Conservation (phyloP, 192 early-diverging fungal species). For the Coemansia brasiliensis region DNA sequence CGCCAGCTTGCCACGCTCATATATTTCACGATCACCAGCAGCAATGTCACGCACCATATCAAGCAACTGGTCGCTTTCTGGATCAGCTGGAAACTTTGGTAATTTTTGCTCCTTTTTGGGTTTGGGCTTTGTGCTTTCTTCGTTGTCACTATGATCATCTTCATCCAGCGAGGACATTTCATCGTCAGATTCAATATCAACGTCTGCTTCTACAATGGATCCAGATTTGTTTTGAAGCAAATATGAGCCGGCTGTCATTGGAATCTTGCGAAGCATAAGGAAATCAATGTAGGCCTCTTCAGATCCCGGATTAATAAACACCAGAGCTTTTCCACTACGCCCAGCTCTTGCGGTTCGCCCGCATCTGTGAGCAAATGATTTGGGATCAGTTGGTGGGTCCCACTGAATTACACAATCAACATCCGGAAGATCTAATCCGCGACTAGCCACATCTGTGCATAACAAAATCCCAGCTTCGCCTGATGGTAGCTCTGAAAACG, state of each 20-base stretch:
- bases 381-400: constrained; percentile 95
- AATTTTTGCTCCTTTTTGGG: constrained; percentile 16
- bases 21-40: constrained; percentile 72
- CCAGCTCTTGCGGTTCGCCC: constrained; percentile 92
- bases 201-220: constrained; percentile 8
- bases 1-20: constrained; percentile 75
- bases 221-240: constrained; percentile 48
- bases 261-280: constrained; percentile 86
- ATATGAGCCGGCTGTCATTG: constrained; percentile 59
- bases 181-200: constrained; percentile 6
- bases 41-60: constrained; percentile 59
- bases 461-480: constrained; percentile 75
- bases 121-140: constrained; percentile 12
- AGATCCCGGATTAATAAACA: constrained; percentile 75
- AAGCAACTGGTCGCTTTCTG: constrained; percentile 57
- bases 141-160: not conserved
- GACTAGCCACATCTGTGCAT: constrained; percentile 94
- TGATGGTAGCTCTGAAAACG: constrained; percentile 66
- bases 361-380: constrained; percentile 92
- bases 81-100: constrained; percentile 49
- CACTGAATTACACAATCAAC: constrained; percentile 93
- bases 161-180: constrained; percentile 7
- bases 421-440: constrained; percentile 94
- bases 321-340: constrained; percentile 77
- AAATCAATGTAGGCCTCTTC: constrained; percentile 93